These are phyloP conservation scores for Lasiosphaeria ovina DNA, from an alignment of 495 filamentous ascomycete genomes.

Conservation along the genomic window DNA sequence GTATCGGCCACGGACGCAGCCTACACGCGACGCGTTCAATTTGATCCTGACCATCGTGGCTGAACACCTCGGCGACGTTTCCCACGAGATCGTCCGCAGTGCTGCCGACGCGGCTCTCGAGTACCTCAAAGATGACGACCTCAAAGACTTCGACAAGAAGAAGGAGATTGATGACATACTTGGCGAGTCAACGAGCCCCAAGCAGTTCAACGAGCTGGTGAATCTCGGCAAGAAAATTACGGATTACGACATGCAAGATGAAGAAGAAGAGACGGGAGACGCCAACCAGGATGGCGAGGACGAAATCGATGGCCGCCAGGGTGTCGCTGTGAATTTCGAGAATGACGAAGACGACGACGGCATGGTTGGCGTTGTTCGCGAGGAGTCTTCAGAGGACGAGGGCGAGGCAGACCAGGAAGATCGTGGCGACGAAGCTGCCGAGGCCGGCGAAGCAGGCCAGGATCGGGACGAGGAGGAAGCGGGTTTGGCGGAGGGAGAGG, in stretches of 20 bases:
- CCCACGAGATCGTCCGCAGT: slow-evolving; percentile 86
- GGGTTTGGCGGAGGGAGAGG: slow-evolving; percentile 56
- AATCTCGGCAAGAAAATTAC: slow-evolving; percentile 99
- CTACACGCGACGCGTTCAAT: slow-evolving; percentile 93
- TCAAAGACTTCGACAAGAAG: slow-evolving; percentile 98
- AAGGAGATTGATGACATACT: slow-evolving; percentile 94
- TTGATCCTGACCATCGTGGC: slow-evolving; percentile 90
- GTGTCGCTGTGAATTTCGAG: slow-evolving; percentile 95
- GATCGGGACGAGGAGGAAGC: slow-evolving; percentile 52
- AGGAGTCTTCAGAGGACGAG: slow-evolving; percentile 83
- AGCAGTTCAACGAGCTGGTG: slow-evolving; percentile 95
- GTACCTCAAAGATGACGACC: slow-evolving; percentile 86
- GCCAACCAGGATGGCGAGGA: slow-evolving; percentile 68
- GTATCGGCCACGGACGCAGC: slow-evolving; percentile 88
- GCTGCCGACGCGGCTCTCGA: slow-evolving; percentile 94
- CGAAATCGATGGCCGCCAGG: slow-evolving; percentile 89
- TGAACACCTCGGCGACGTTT: slow-evolving; percentile 85
- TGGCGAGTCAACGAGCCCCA: slow-evolving; percentile 74
- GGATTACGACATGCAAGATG: slow-evolving; percentile 95
- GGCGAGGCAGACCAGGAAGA: slow-evolving; percentile 65
- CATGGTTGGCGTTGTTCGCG: slow-evolving; percentile 74
- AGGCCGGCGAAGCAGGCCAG: slow-evolving; percentile 52
- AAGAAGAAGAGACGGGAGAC: slow-evolving; percentile 84
- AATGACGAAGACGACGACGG: slow-evolving; percentile 89
- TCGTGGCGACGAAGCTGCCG: slow-evolving; percentile 54